phyloP scores from a whole-genome alignment of 2,329 filamentous ascomycete genomes.

The Cercospora sp. region DNA sequence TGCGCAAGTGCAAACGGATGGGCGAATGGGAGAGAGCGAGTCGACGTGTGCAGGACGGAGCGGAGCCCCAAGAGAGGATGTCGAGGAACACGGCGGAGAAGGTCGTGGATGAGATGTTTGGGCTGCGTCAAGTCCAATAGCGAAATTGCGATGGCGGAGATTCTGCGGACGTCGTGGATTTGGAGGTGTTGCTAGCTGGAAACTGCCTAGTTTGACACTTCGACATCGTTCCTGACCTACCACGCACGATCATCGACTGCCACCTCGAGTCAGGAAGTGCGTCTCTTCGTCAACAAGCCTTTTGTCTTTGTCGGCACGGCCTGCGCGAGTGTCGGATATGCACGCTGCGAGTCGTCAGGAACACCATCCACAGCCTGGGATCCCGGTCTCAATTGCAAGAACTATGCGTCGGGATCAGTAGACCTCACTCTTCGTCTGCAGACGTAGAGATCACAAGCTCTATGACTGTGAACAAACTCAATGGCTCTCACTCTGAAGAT shows the following conservation, averaged over 20 bases:
- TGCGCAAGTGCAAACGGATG: neutral
- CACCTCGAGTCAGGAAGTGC: slow-evolving; percentile 16
- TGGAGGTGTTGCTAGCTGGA: neutral
- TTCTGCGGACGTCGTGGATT: neutral
- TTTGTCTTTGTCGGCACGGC: neutral
- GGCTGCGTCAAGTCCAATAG: neutral
- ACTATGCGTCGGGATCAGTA: neutral
- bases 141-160: slow-evolving; percentile 12
- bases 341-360: slow-evolving; percentile 5
- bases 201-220: neutral
- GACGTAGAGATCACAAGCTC: neutral
- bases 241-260: slow-evolving; percentile 13
- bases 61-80: neutral
- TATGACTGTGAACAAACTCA: neutral
- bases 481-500: neutral
- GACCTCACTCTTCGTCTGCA: neutral
- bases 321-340: neutral
- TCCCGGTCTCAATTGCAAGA: neutral
- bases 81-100: neutral
- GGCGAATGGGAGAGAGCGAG: slow-evolving; percentile 1
- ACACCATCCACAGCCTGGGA: neutral
- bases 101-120: neutral
- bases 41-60: slow-evolving; percentile 1
- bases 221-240: neutral
- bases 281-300: slow-evolving; percentile 11